Evolutionary conservation across 2,329 filamentous ascomycete genomes (phyloP), one percentile per base, ranked within the genome.

Genomic region (Metarhizium rileyi): DNA sequence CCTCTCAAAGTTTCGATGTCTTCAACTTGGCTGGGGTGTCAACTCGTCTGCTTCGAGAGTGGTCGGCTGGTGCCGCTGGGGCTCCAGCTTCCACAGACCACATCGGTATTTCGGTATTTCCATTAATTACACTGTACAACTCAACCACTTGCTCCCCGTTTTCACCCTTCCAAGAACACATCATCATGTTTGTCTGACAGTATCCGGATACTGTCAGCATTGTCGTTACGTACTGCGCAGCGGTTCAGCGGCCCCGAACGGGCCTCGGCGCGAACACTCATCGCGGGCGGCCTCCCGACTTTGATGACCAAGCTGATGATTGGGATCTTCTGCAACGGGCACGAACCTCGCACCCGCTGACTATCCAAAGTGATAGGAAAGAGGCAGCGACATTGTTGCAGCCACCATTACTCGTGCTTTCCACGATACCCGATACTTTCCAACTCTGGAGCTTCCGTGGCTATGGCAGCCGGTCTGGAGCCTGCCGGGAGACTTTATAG

Each of bases 401-500:
- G 22, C 30, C 27, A 9, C 16, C 2, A 8, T 28, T 26, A 22
- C 30, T 45, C 18, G 35, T 30, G 8, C 23, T 28, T 16, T 23
- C 23, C 22, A 18, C 16, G 25, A 16, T 18, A n/a, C 16, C 14
- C 10, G 41, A 20, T 22, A 26, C 5, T 26, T 42, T 27, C 35
- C 22, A 20, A 10, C 5, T 27, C 33, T 5, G 23, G 36, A 23
- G 20, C 20, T 41, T 27, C 30, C 44, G 38, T 36, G 40, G 44
- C 35, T 38, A 47, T 36, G 44, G 44, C 35, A 20, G 47, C 14
- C 35, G 23, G 23, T 30, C 23, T 25, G 12, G 44, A 44, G 22
- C 55, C 59, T 50, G 47, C 46, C 45, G 53, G 57, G 48, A 53
- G 52, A 44, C 35, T 61, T 40, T 49, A 52, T 28, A 64, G 58